These are phyloP conservation scores for Backusella tarrabulga DNA, from an alignment of 192 early-diverging fungal species.

Conservation along the genomic window DNA sequence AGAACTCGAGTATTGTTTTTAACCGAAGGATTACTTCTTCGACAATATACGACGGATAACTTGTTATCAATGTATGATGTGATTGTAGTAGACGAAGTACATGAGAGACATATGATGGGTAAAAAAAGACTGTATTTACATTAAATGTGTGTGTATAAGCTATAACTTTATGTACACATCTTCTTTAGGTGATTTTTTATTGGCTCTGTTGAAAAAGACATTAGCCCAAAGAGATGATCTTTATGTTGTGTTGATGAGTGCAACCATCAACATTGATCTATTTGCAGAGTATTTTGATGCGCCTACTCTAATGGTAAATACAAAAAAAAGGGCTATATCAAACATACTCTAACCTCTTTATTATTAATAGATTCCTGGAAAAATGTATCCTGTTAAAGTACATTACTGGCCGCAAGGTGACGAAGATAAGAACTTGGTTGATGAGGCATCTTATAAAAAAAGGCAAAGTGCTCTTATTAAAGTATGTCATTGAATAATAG, in stretches of 20 bases:
- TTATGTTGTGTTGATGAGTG: conserved; percentile 87
- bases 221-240: conserved; percentile 58
- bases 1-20: conserved; percentile 70
- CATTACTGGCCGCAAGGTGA: conserved; percentile 56
- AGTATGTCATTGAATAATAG: conserved; percentile 1
- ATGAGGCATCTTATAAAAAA: conserved; percentile 45
- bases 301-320: conserved; percentile 34
- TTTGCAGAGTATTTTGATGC: conserved; percentile 81
- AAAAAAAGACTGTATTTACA: not conserved
- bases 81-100: conserved; percentile 88
- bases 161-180: not conserved
- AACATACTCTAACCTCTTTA: not conserved
- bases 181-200: conserved; percentile 74
- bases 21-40: conserved; percentile 70
- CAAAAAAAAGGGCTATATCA: not conserved
- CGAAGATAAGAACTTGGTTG: conserved; percentile 58
- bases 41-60: conserved; percentile 66
- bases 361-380: conserved; percentile 55
- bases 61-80: conserved; percentile 62
- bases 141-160: not conserved
- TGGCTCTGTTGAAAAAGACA: conserved; percentile 71
- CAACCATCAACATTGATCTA: conserved; percentile 78
- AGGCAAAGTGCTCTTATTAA: conserved; percentile 38
- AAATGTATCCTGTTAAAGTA: conserved; percentile 62
- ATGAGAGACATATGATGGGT: conserved; percentile 63